Base-by-base conservation (phyloP, 2,329 filamentous ascomycete genomes). In the Epichloe festucae region DNA sequence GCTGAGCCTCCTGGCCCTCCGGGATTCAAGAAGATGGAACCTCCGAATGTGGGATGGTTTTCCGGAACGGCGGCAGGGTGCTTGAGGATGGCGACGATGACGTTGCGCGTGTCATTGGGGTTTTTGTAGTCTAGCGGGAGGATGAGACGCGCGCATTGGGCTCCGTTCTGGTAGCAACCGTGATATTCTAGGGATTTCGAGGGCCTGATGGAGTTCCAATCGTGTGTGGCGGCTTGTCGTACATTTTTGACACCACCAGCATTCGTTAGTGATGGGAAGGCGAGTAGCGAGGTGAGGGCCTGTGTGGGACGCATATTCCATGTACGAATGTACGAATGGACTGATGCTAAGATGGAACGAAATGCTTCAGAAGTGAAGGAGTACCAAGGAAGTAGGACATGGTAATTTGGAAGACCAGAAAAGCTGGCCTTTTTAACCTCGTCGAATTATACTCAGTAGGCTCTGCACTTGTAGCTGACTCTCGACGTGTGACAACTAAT, bases 51-150 rank as follows among this genome's bases (percentile, higher is more conserved):
- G 5, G 59, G 57, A 53, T 72, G 62, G 0, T 63, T 64, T 12
- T 67, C 59, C 0, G 61, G 55, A 1, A 71, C 63, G 15, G 58
- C 60, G 7, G 70, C 70, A 2, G 70, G 66, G 3, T 62, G 56
- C 43, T 66, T 67, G 34, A 70, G 61, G 14, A 74, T 62, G 1
- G 70, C 69, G 42, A 74, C 55, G 4, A 60, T 60, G 8, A 66
- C 65, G 17, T 23, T 51, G 19, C 45, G 50, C 36, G 60, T 46
- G 52, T 60, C 55, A 19, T 59, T 58, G 5, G 56, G 58, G 52
- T 56, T 56, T 36, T 67, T 65, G 60, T 64, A 70, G 56, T 65
- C 66, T 48, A 74, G 58, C 1, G 72, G 72, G 3, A 73, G 58
- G 34, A 67, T 58, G 6, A 75, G 59, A n/a, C 66, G 59, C 4